phyloP scores from a whole-genome alignment of 306 rosid species.

The Benincasa hispida region DNA sequence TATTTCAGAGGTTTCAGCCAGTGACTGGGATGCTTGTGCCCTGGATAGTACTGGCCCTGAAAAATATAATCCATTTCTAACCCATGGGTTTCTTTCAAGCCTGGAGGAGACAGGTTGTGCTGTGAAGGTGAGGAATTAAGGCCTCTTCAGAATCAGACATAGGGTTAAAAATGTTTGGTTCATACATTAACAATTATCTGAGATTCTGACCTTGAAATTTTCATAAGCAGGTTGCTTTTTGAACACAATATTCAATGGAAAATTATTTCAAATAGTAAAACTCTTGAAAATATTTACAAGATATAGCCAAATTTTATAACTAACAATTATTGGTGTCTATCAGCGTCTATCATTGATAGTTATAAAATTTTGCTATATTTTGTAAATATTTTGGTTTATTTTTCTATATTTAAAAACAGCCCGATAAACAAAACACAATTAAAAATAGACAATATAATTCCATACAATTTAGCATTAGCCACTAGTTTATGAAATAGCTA shows the following conservation, averaged over 20 bases:
- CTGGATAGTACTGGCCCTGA: constrained; percentile 48
- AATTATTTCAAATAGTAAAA: too few relatives aligned
- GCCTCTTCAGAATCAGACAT: neutral
- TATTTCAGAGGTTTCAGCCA: constrained; percentile 53
- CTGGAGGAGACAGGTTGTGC: constrained; percentile 61
- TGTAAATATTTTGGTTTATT: too few relatives aligned
- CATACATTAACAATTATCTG: neutral
- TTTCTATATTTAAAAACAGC: too few relatives aligned
- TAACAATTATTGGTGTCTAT: too few relatives aligned
- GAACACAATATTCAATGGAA: neutral
- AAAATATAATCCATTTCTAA: constrained; percentile 65
- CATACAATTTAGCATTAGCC: neutral
- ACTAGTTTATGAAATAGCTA: neutral
- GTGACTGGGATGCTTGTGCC: constrained; percentile 81
- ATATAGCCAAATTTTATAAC: too few relatives aligned
- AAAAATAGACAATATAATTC: neutral
- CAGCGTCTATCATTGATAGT: too few relatives aligned
- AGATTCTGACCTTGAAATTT: neutral
- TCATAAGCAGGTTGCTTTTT: neutral
- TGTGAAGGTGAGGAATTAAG: constrained; percentile 31
- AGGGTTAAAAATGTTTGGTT: neutral
- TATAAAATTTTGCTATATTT: too few relatives aligned
- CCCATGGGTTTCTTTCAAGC: constrained; percentile 62
- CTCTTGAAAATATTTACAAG: too few relatives aligned
- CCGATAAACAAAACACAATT: neutral